Evolutionary conservation across 2,329 filamentous ascomycete genomes (phyloP).

Genomic region (Kalaharituber pfeilii): DNA sequence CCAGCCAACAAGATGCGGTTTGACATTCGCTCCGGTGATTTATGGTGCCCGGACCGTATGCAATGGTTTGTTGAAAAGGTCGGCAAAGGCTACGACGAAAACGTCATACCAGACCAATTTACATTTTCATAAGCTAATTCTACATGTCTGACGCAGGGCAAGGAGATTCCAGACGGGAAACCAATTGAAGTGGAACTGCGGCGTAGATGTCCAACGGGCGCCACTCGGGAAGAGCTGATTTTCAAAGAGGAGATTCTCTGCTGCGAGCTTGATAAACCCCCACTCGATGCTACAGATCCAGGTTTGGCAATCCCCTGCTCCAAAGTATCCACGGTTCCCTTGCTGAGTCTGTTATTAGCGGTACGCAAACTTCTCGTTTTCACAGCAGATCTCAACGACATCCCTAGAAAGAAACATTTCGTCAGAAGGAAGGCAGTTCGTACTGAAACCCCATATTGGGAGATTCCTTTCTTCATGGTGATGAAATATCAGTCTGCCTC

Average conservation of each 20-base stretch:
- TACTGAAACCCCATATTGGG: not conserved
- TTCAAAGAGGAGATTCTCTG: not conserved
- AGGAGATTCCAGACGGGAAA: not conserved
- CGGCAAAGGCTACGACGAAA: no score
- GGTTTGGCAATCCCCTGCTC: not conserved
- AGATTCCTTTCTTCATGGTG: not conserved
- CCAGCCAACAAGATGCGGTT: not conserved
- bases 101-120: not conserved
- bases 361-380: not conserved
- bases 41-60: not conserved
- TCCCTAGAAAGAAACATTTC: not conserved
- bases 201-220: not conserved
- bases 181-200: not conserved
- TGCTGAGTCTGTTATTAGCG: not conserved
- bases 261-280: conserved; percentile 3
- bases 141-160: not conserved
- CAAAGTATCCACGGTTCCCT: not conserved
- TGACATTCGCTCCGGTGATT: not conserved
- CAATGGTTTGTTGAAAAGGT: conserved; percentile 9
- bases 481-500: not conserved
- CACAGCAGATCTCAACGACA: not conserved
- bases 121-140: no score
- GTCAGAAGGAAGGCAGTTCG: not conserved
- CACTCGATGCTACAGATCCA: not conserved
- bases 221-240: not conserved